Evolutionary conservation across 495 filamentous ascomycete species (phyloP).

Genomic region (Halenospora varia): DNA sequence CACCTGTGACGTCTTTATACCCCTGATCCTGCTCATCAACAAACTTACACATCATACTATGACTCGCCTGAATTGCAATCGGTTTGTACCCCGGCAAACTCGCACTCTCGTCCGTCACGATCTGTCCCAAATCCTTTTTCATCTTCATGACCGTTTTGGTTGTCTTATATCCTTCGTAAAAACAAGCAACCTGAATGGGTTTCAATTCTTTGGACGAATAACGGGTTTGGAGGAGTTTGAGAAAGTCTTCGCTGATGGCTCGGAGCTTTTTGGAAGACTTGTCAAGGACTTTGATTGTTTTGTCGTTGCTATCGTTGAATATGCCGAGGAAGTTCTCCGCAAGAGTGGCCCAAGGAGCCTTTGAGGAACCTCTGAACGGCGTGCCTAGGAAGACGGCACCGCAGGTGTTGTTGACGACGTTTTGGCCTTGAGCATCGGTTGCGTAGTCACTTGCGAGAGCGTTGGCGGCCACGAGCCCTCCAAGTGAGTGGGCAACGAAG

Average conservation of each 20-base stretch:
- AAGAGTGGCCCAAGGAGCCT: not conserved
- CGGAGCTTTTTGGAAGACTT: conserved; percentile 1
- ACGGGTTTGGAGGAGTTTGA: not conserved
- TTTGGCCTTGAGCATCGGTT: not conserved
- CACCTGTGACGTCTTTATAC: not conserved
- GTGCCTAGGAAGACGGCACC: conserved; percentile 7
- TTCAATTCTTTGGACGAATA: not conserved
- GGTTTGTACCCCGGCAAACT: not conserved
- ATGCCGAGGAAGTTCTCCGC: not conserved
- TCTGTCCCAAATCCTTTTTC: not conserved
- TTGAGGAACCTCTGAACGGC: conserved; percentile 4
- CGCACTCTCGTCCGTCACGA: not conserved
- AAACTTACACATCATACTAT: conserved; percentile 5
- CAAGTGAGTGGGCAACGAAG: conserved; percentile 4
- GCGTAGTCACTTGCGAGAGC: not conserved
- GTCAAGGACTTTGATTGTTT: conserved; percentile 2
- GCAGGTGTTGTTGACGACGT: not conserved
- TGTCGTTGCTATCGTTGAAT: not conserved
- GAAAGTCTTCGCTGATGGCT: conserved; percentile 1
- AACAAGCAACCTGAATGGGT: conserved; percentile 5
- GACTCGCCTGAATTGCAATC: not conserved
- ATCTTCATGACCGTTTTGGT: not conserved
- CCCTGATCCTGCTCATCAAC: not conserved
- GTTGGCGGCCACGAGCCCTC: conserved; percentile 5
- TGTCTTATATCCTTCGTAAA: not conserved